These are phyloP conservation scores for Immersiporthe knoxdaviesiana DNA, from an alignment of 2,329 filamentous ascomycete species.

Conservation along the genomic window DNA sequence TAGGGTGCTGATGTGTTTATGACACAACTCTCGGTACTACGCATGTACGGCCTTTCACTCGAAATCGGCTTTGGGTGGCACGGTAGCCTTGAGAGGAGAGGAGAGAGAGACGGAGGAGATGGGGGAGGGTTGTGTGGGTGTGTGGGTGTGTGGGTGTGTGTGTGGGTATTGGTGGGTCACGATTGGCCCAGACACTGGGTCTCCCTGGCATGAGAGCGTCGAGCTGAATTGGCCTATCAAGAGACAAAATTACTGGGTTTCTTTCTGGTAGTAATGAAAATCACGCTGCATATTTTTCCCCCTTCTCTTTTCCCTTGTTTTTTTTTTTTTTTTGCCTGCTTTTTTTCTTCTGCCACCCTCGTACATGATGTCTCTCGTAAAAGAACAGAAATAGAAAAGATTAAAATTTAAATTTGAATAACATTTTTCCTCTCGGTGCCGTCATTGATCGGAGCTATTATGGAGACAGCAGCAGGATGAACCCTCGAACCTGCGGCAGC, in stretches of 20 bases:
- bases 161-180: background rate
- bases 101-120: too few species aligned
- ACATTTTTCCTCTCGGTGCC: background rate
- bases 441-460: background rate
- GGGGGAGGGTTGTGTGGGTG: background rate
- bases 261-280: background rate
- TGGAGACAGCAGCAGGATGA: background rate
- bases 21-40: constrained; percentile 2
- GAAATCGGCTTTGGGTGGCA: background rate
- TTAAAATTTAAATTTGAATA: background rate
- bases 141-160: background rate
- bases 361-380: background rate
- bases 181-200: constrained; percentile 1
- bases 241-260: background rate
- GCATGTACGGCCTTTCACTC: too few species aligned
- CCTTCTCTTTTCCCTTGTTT: background rate
- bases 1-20: background rate
- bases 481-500: background rate
- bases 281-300: background rate
- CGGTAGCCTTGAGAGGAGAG: too few species aligned
- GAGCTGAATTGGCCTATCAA: constrained; percentile 12
- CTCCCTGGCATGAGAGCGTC: background rate
- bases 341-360: background rate
- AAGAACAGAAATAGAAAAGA: background rate
- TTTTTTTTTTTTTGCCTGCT: too few species aligned